A percentile compares a stretch with the other conserved stretches of the same genome.
These are phyloP conservation scores for Pseudonitzschia delicatissima DNA, from an alignment of 108 stramenopile species.

Conservation along the genomic window DNA sequence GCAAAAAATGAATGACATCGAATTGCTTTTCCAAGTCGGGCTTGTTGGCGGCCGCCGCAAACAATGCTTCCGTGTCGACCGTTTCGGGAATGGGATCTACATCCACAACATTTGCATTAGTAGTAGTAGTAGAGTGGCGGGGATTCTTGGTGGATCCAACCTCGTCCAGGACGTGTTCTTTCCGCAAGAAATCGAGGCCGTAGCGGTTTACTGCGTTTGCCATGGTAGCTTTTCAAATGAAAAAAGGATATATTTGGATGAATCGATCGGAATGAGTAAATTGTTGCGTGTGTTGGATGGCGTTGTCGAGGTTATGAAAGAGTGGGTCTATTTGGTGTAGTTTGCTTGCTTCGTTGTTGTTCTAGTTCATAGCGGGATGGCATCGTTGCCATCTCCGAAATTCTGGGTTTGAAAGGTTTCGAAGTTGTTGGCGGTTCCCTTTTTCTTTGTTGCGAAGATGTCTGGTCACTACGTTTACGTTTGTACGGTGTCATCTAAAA, in stretches of 20 bases:
- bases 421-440: too few relatives aligned
- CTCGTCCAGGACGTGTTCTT: slow-evolving; percentile 49
- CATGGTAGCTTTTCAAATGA: too few relatives aligned
- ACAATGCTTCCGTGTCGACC: slow-evolving; percentile 19
- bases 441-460: too few relatives aligned
- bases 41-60: slow-evolving; percentile 52
- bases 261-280: background rate
- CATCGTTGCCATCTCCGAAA: background rate
- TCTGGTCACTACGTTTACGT: too few relatives aligned
- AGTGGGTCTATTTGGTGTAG: background rate
- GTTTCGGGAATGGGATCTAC: background rate
- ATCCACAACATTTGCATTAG: background rate
- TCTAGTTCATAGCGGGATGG: background rate
- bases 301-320: background rate
- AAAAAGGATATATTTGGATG: background rate
- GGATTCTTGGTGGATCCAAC: slow-evolving; percentile 13
- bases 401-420: too few relatives aligned
- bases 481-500: too few relatives aligned
- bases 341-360: background rate
- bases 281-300: background rate
- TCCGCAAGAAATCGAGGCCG: slow-evolving; percentile 72
- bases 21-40: slow-evolving; percentile 82
- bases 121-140: background rate
- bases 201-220: slow-evolving; percentile 38
- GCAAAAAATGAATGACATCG: slow-evolving; percentile 71